A percentile compares a stretch with the other conserved stretches of the same genome.
Conservation (phyloP, 2,329 filamentous ascomycete species). For the Venturia asperata region DNA sequence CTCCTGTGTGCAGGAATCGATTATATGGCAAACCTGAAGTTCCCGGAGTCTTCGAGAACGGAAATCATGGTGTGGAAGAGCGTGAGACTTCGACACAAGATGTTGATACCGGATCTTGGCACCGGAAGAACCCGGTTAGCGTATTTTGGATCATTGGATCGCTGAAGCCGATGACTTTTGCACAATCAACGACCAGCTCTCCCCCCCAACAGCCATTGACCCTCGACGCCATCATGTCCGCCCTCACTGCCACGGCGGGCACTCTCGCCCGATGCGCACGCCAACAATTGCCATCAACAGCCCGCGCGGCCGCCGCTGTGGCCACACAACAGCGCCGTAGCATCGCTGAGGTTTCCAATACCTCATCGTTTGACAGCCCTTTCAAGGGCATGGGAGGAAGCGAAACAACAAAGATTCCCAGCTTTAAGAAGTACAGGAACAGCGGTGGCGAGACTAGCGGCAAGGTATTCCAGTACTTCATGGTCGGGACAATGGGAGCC, state of each 20-base stretch:
- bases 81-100: neutral
- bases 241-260: constrained; percentile 41
- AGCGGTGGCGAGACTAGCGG: constrained; percentile 62
- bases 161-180: constrained; percentile 1
- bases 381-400: constrained; percentile 45
- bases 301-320: constrained; percentile 38
- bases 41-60: neutral
- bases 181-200: constrained; percentile 7
- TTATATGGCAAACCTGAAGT: no score
- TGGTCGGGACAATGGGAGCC: constrained; percentile 93
- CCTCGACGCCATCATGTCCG: constrained; percentile 36
- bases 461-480: constrained; percentile 94
- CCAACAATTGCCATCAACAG: constrained; percentile 35
- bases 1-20: neutral
- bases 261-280: constrained; percentile 43
- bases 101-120: neutral
- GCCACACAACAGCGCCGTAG: constrained; percentile 38
- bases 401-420: constrained; percentile 66
- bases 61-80: neutral
- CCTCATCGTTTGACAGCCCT: constrained; percentile 45
- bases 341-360: constrained; percentile 30
- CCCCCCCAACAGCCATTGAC: constrained; percentile 22
- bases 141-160: neutral
- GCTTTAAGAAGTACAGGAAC: constrained; percentile 82
- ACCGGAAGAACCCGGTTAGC: constrained; percentile 6